Evolutionary conservation across 2,329 filamentous ascomycete species (phyloP), one percentile per base, ranked within the genome.

Genomic region (Cercospora citrullina): DNA sequence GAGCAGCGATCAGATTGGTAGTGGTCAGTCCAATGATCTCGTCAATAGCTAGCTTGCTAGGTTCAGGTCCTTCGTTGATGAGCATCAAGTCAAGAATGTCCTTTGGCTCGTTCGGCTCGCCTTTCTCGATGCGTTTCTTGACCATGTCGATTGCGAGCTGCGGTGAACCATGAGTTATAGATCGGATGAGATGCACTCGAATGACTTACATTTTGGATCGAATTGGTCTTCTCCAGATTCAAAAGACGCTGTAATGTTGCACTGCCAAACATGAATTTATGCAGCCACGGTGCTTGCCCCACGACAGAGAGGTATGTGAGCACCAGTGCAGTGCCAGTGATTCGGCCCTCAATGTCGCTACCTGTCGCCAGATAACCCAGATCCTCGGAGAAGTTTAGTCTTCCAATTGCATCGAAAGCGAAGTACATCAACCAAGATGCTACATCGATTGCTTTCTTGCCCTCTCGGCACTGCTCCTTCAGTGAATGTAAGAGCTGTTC

Each of bases 1-100:
- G 76, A 23, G 70, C 69, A 23, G 71, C 69, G 26, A 61, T 55
- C 28, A 69, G 68, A 51, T 69, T 68, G 3, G 48, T 51, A 21
- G 48, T 51, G 48, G 48, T 51, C 9, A 51, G 48, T 51, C 48
- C 48, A 21, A 51, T 51, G 12, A 51, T 51, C 48, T 51, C 48
- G 21, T 51, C 21, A 12, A 51, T 16, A 14, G 48, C 48, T 12
- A 51, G 48, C 48, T 51, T 51, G 48, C 48, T 26, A 2, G 48
- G 21, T 12, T 26, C 48, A 21, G 48, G 48, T 21, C 48, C 48
- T 23, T 51, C 48, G 12, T 51, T 51, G 21, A 51, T 26, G 21
- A 51, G 48, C 48, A 51, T 51, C 48, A 51, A 26, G 9, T 51
- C 48, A 26, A 51, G 48, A 26, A 51, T 51, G 48, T 51, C 48